Conservation (phyloP, 1,284 basidiomycete species). For the Moesziomyces aphidis region DNA sequence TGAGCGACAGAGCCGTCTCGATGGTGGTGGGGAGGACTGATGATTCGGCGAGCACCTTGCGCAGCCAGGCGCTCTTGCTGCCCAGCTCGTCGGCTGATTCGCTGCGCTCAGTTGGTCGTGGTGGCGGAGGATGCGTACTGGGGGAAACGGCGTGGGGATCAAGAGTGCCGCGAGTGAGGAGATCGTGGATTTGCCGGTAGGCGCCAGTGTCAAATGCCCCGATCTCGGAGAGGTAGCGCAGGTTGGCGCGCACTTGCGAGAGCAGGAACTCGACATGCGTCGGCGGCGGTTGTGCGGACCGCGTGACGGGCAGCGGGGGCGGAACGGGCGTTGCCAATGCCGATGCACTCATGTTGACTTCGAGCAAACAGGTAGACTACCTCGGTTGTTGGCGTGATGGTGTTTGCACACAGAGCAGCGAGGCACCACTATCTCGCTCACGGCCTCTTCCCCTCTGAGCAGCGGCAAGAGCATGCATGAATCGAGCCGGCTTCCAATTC, state of each 20-base stretch:
- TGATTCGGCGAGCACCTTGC: slow-evolving; percentile 35
- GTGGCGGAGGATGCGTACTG: no score
- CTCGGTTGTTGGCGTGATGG: not conserved
- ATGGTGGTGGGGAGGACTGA: slow-evolving; percentile 44
- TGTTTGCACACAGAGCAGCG: no score
- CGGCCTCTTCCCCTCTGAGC: not conserved
- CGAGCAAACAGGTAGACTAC: no score
- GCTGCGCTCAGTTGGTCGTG: no score
- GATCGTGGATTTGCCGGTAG: slow-evolving; percentile 21
- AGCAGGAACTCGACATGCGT: slow-evolving; percentile 24
- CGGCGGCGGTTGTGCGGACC: slow-evolving; percentile 13
- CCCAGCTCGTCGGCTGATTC: slow-evolving; percentile 19
- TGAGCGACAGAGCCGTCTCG: slow-evolving; percentile 38
- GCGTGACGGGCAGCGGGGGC: slow-evolving; percentile 18
- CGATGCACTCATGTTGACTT: slow-evolving; percentile 5
- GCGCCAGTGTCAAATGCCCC: slow-evolving; percentile 13
- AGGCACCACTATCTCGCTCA: no score
- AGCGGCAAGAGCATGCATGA: not conserved
- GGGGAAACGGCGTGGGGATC: no score
- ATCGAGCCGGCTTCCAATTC: slow-evolving; percentile 2
- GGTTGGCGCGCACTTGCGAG: slow-evolving; percentile 20
- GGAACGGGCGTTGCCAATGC: not conserved
- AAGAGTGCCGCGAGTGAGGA: slow-evolving; percentile 7
- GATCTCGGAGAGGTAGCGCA: slow-evolving; percentile 25
- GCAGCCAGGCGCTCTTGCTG: slow-evolving; percentile 41